Base-by-base conservation (phyloP, 805 yeast species). In the Candida namnaoensis region DNA sequence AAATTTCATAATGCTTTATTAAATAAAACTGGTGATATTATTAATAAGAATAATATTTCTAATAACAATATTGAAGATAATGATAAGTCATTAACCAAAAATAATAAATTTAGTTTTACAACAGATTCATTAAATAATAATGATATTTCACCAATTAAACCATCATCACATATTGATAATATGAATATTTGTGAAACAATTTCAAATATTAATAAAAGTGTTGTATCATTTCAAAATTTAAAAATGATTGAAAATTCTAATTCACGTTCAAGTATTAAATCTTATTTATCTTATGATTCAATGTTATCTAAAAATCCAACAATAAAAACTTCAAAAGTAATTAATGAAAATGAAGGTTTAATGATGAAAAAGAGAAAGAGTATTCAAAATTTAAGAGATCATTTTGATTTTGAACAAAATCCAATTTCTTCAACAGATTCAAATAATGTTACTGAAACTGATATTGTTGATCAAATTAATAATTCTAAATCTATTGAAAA, bases 241-340 rank as follows among this genome's bases (percentile, higher is more conserved):
- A 27, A 23, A n/a, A 14, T 10, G 23, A 38, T 40, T 24, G 47
- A 41, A n/a, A 35, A 32, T 14, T 27, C 28, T 7, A 27, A n/a
- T n/a, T n/a, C n/a, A n/a, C n/a, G n/a, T n/a, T n/a, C n/a, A n/a
- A n/a, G n/a, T 26, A 47, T 26, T 11, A 66, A 66, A 44, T 79
- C 84, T 1, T 78, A 77, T 49, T 48, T 78, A 38, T 74, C 82
- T 34, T 80, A 79, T 46, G 83, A 79, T 52, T 78, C 84, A 1
- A 73, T 71, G 1, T 61, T 72, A 36, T 74, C 82, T 4, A 34
- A 30, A 32, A 36, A 30, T 9, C 12, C 12, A 12, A 24, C 25
- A 14, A n/a, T 28, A 28, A 15, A 19, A 9, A 23, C 30, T 4
- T 34, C 36, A 10, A 38, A 32, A 24, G 26, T 37, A 7, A 33